phyloP scores from a whole-genome alignment of 1,284 basidiomycete genomes.

The Irpex sp. region DNA sequence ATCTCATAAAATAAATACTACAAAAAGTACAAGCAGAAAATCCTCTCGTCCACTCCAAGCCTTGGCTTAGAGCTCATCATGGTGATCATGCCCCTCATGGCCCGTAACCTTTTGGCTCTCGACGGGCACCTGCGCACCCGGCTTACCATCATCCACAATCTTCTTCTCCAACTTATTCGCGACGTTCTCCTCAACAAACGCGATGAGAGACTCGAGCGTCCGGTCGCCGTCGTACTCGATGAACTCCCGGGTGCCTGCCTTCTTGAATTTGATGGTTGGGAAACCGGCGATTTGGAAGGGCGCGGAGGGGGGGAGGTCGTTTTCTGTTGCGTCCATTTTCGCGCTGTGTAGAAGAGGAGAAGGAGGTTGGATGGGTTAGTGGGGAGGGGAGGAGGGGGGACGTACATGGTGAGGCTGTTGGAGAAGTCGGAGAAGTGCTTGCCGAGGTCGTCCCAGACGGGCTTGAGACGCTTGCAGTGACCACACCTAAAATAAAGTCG shows the following conservation, averaged over 20 bases:
- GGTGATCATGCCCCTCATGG: neutral
- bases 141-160: neutral
- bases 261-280: constrained; percentile 98
- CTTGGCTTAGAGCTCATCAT: neutral
- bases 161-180: constrained; percentile 58
- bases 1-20: no score
- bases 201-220: constrained; percentile 79
- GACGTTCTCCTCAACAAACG: constrained; percentile 81
- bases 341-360: constrained; percentile 49
- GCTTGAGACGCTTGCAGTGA: constrained; percentile 95
- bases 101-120: constrained; percentile 1
- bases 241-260: constrained; percentile 83
- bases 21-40: no score
- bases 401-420: constrained; percentile 82
- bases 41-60: no score
- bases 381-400: constrained; percentile 13
- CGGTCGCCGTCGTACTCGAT: constrained; percentile 94
- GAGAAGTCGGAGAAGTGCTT: constrained; percentile 79
- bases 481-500: constrained; percentile 62
- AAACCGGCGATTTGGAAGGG: constrained; percentile 87
- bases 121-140: neutral
- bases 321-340: constrained; percentile 96
- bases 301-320: constrained; percentile 87
- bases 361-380: constrained; percentile 10
- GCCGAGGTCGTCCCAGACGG: constrained; percentile 90